Conservation (phyloP, 768 basidiomycete species). For the Suillus fuscotomentosus region DNA sequence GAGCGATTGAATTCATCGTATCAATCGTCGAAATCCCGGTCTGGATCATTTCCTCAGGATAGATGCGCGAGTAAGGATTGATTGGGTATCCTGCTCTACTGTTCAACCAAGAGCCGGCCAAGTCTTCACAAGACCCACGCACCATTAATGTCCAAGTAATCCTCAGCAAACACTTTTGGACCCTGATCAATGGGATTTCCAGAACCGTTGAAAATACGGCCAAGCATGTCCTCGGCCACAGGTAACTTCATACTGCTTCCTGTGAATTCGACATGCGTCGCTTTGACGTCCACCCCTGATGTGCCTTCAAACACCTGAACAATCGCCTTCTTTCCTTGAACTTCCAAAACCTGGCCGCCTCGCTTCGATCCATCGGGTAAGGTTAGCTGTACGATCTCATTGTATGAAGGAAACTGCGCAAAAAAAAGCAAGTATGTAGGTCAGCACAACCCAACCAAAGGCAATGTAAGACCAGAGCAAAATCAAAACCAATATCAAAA, state of each 20-base stretch:
- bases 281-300: constrained; percentile 94
- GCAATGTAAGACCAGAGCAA: background rate
- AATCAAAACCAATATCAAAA: constrained; percentile 1
- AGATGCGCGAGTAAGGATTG: constrained; percentile 97
- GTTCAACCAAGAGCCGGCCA: constrained; percentile 8
- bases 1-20: constrained; percentile 98
- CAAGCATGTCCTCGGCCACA: constrained; percentile 98
- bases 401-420: constrained; percentile 90
- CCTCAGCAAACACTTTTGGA: constrained; percentile 98
- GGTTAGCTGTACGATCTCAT: constrained; percentile 95
- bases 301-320: constrained; percentile 99
- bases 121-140: constrained; percentile 24
- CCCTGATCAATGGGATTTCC: constrained; percentile 98
- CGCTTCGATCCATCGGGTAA: constrained; percentile 94
- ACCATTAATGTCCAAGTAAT: constrained; percentile 99
- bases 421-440: constrained; percentile 4
- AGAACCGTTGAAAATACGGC: constrained; percentile 98
- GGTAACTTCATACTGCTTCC: constrained; percentile 99
- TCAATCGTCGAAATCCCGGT: constrained; percentile 99
- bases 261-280: constrained; percentile 97
- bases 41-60: constrained; percentile 99
- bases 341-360: constrained; percentile 97
- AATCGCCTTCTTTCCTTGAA: constrained; percentile 97
- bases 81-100: constrained; percentile 82
- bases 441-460: constrained; percentile 14